Evolutionary conservation across 768 basidiomycete genomes (phyloP).

Genomic region (Mycena latifolia): DNA sequence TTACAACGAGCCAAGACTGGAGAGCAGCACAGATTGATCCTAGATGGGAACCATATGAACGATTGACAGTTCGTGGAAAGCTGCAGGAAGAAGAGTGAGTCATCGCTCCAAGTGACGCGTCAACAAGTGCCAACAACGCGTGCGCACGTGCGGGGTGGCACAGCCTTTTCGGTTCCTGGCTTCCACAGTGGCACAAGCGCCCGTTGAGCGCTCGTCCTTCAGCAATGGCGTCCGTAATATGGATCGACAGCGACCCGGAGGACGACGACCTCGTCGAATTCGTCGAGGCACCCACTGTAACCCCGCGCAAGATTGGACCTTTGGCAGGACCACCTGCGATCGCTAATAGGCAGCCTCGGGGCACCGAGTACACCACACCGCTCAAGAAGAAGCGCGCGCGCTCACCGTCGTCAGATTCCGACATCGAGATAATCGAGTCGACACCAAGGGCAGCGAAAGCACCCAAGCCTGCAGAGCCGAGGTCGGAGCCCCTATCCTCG

Average conservation of each 20-base stretch:
- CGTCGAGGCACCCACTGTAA: slow-evolving; percentile 7
- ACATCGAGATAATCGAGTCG: slow-evolving; percentile 17
- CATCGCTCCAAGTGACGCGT: no score
- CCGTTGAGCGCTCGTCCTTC: no score
- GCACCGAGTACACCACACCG: neutral
- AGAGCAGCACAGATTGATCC: no score
- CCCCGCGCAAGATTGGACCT: slow-evolving; percentile 10
- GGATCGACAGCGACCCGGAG: slow-evolving; percentile 29
- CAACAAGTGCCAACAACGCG: no score
- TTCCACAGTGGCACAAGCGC: no score
- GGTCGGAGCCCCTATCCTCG: neutral
- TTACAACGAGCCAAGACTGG: no score
- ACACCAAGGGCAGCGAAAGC: slow-evolving; percentile 2
- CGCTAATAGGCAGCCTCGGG: neutral
- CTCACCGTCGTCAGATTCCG: neutral
- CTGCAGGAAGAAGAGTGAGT: no score
- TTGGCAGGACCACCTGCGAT: slow-evolving; percentile 22
- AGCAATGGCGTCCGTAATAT: slow-evolving; percentile 15
- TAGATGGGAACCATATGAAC: no score
- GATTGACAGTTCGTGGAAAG: no score
- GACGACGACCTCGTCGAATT: slow-evolving; percentile 27
- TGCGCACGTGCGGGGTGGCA: no score
- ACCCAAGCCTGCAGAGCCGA: neutral
- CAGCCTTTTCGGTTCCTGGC: no score
- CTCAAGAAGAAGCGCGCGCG: slow-evolving; percentile 13